Conservation (phyloP, 2,329 filamentous ascomycete genomes). For the Cladorrhinum sp. region DNA sequence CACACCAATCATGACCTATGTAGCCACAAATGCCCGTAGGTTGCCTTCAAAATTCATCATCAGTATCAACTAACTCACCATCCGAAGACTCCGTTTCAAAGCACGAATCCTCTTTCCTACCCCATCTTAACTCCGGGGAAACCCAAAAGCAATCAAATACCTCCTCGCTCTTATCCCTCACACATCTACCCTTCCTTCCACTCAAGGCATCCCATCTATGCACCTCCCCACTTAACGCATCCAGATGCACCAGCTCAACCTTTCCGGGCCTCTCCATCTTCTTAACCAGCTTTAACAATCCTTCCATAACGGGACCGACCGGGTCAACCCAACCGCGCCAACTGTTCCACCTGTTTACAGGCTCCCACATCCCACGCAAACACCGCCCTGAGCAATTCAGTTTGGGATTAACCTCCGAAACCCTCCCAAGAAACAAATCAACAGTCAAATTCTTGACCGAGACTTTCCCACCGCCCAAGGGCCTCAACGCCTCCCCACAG, state of each 20-base stretch:
- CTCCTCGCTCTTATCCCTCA: slow-evolving; percentile 7
- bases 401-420: slow-evolving; percentile 23
- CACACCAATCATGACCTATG: too few species aligned
- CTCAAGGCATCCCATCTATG: slow-evolving; percentile 21
- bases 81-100: not conserved
- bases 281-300: slow-evolving; percentile 8
- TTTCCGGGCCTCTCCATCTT: slow-evolving; percentile 12
- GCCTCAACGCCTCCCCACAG: slow-evolving; percentile 15
- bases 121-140: not conserved
- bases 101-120: not conserved
- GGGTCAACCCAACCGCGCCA: slow-evolving; percentile 6
- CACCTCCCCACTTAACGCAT: slow-evolving; percentile 16
- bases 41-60: not conserved
- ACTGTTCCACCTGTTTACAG: not conserved
- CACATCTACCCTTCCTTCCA: slow-evolving; percentile 12
- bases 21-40: not conserved
- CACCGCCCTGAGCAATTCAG: slow-evolving; percentile 18
- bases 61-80: not conserved
- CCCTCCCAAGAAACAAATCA: slow-evolving; percentile 17
- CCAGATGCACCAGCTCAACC: slow-evolving; percentile 21
- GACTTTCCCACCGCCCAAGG: not conserved
- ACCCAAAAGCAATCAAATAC: not conserved
- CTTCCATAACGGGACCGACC: slow-evolving; percentile 11
- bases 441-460: slow-evolving; percentile 18
- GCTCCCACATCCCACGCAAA: not conserved